phyloP scores from a whole-genome alignment of 176 grass and related monocot species.

The Eragrostis nindensis region DNA sequence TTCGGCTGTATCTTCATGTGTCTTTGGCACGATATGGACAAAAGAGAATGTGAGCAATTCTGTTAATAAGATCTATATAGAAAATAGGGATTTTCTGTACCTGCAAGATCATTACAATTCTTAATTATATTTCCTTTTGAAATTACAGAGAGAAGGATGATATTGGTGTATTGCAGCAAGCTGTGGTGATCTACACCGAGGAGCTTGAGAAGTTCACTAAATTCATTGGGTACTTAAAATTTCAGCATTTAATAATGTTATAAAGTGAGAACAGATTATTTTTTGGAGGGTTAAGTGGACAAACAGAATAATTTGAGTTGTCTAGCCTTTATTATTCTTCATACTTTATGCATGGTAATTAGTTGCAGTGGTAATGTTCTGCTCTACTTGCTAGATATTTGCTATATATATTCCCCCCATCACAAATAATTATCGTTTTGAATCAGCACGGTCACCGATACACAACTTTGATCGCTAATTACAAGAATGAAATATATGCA shows the following conservation, averaged over 20 bases:
- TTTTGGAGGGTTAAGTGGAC: not conserved
- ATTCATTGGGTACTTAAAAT: constrained; percentile 80
- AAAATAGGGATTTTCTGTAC: not conserved
- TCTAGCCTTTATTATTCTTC: not conserved
- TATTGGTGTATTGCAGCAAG: constrained; percentile 63
- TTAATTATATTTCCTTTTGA: constrained; percentile 31
- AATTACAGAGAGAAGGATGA: constrained; percentile 69
- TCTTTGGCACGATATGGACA: constrained; percentile 56
- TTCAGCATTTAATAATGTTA: constrained; percentile 25
- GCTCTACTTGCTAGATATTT: constrained; percentile 13
- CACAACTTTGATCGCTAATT: not conserved
- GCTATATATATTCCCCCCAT: not conserved
- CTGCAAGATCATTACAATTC: constrained; percentile 10
- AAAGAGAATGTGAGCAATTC: constrained; percentile 72
- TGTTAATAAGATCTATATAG: constrained; percentile 25
- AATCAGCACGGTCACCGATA: not conserved
- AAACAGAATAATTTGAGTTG: not conserved
- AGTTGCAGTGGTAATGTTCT: too few species aligned
- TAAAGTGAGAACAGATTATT: not conserved
- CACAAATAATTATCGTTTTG: not conserved
- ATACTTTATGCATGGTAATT: too few species aligned
- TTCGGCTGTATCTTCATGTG: constrained; percentile 79
- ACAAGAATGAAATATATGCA: not conserved
- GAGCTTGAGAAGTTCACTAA: constrained; percentile 79
- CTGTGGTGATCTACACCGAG: constrained; percentile 64